These are phyloP conservation scores for Trichosanthes truncata DNA, from an alignment of 306 rosid genomes.

Conservation along the genomic window DNA sequence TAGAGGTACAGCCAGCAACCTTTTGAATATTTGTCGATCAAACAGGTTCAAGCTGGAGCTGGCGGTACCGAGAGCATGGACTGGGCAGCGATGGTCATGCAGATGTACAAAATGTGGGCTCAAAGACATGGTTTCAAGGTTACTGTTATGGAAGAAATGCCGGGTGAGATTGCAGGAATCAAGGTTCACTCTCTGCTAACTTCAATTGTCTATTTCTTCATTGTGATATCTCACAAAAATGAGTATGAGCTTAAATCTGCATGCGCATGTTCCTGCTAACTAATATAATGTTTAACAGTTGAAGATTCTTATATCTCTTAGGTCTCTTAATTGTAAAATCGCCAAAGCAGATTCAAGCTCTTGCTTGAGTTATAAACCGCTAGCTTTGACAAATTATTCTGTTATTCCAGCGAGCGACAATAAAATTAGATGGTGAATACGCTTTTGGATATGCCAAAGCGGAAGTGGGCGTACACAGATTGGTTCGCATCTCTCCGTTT, in stretches of 20 bases:
- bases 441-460: slow-evolving; percentile 99
- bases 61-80: slow-evolving; percentile 99
- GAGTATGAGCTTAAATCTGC: not conserved
- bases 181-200: slow-evolving; percentile 69
- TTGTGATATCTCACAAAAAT: not conserved
- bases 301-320: not conserved
- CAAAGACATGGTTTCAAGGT: slow-evolving; percentile 59
- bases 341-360: not conserved
- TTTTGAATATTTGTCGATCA: slow-evolving; percentile 9
- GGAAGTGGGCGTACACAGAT: slow-evolving; percentile 93
- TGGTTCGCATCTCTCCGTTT: slow-evolving; percentile 93
- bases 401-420: slow-evolving; percentile 76
- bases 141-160: slow-evolving; percentile 80
- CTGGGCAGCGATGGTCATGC: slow-evolving; percentile 97
- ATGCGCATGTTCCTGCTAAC: not conserved
- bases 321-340: not conserved
- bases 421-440: slow-evolving; percentile 83
- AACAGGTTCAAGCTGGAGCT: slow-evolving; percentile 93
- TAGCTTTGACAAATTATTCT: slow-evolving; percentile 1
- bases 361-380: not conserved
- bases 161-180: slow-evolving; percentile 95
- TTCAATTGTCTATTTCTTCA: not conserved
- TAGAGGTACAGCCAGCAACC: not conserved
- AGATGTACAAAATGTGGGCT: slow-evolving; percentile 90
- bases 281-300: not conserved